Conservation (phyloP, 257 asterid genomes). For the Anisodus acutangulus region DNA sequence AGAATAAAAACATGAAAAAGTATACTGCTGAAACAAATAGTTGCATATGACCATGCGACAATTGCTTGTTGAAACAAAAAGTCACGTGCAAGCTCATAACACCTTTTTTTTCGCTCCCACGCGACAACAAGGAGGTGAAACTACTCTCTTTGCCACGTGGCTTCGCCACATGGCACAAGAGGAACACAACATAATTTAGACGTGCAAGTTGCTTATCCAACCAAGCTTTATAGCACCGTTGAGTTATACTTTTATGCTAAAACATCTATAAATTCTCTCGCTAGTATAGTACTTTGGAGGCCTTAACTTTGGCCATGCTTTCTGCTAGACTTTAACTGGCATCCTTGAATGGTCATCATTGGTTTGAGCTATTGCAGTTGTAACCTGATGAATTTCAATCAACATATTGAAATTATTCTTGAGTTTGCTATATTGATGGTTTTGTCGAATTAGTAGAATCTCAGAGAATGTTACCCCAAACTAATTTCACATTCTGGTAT, state of each 20-base stretch:
- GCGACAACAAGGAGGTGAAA: neutral
- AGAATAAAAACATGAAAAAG: too few relatives aligned
- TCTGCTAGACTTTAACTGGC: neutral
- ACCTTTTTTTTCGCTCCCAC: neutral
- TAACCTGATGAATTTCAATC: neutral
- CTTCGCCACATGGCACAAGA: too few relatives aligned
- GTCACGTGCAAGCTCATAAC: neutral
- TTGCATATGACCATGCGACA: neutral
- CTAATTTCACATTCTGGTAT: constrained; percentile 37
- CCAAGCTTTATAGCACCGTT: neutral
- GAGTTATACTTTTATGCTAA: neutral
- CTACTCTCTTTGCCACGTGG: neutral
- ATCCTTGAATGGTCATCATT: neutral
- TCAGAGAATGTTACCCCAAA: constrained; percentile 42
- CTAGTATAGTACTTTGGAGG: neutral
- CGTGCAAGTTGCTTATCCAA: neutral
- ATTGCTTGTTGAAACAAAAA: neutral
- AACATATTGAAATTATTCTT: neutral
- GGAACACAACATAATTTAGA: constrained; percentile 2
- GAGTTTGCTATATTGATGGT: neutral
- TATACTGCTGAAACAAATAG: too few relatives aligned
- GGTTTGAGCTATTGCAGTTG: neutral
- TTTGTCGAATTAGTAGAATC: neutral
- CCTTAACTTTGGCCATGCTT: constrained; percentile 4
- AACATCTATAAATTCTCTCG: neutral